These are phyloP conservation scores for Vanrija pseudolonga DNA, from an alignment of 1,284 basidiomycete genomes.

Conservation along the genomic window DNA sequence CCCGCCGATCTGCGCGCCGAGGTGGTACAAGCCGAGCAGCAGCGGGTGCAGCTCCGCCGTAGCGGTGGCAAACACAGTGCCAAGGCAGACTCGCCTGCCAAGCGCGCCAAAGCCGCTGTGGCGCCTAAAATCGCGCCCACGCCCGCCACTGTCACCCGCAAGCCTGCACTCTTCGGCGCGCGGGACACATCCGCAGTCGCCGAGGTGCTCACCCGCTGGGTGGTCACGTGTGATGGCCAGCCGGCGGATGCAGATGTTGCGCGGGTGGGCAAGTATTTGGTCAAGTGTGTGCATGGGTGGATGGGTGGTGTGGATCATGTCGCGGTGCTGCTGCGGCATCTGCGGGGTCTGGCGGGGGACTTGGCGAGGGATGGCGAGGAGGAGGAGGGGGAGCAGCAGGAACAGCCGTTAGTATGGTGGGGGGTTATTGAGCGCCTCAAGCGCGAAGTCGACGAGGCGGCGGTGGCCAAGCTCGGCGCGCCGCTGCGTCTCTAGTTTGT, in stretches of 20 bases:
- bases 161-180: constrained; percentile 58
- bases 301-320: constrained; percentile 66
- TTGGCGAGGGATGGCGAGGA: constrained; percentile 13
- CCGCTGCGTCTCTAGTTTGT: constrained; percentile 29
- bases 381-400: constrained; percentile 41
- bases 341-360: constrained; percentile 51
- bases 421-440: constrained; percentile 63
- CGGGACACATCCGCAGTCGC: constrained; percentile 66
- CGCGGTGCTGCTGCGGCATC: constrained; percentile 69
- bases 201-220: constrained; percentile 66
- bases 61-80: constrained; percentile 19
- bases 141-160: constrained; percentile 16
- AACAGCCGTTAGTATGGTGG: constrained; percentile 63
- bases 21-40: constrained; percentile 58
- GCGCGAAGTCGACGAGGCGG: constrained; percentile 59
- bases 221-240: constrained; percentile 51
- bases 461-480: constrained; percentile 64
- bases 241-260: constrained; percentile 68
- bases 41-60: constrained; percentile 41
- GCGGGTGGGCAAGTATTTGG: constrained; percentile 65
- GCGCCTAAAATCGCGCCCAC: constrained; percentile 3
- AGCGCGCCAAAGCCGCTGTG: not conserved
- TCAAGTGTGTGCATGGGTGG: constrained; percentile 61
- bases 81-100: constrained; percentile 9
- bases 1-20: constrained; percentile 68